Conservation (phyloP, 495 filamentous ascomycete species). For the Xylaria telfairii region DNA sequence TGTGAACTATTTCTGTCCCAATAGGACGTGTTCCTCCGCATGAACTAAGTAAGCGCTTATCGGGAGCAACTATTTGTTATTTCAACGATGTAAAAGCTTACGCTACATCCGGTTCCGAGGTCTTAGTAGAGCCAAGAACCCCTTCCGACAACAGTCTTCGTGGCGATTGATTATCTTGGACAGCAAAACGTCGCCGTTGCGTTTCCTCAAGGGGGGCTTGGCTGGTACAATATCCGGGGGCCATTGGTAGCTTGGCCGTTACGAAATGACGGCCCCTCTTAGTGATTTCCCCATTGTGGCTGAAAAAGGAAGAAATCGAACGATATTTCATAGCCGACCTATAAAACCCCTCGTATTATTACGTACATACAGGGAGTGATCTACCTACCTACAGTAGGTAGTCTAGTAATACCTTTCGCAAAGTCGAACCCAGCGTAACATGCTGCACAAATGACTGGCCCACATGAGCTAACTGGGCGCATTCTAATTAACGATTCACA, state of each 20-base stretch:
- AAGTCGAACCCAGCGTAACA: neutral
- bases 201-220: conserved; percentile 9
- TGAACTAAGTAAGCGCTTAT: neutral
- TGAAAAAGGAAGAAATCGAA: conserved; percentile 5
- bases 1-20: neutral
- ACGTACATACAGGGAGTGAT: no score
- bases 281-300: neutral
- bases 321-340: conserved; percentile 1
- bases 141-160: conserved; percentile 12
- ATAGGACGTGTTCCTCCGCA: neutral
- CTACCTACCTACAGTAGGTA: no score
- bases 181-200: neutral
- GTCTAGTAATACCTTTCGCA: neutral
- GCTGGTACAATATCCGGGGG: neutral
- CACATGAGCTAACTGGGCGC: neutral
- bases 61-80: neutral
- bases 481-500: neutral
- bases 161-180: neutral
- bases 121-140: conserved; percentile 17
- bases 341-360: neutral
- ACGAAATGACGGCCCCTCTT: conserved; percentile 14
- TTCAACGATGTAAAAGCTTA: neutral
- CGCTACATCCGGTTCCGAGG: conserved; percentile 12
- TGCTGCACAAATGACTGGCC: neutral
- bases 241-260: conserved; percentile 21